phyloP scores from a whole-genome alignment of 2,329 filamentous ascomycete species.

The Alternaria dauci region DNA sequence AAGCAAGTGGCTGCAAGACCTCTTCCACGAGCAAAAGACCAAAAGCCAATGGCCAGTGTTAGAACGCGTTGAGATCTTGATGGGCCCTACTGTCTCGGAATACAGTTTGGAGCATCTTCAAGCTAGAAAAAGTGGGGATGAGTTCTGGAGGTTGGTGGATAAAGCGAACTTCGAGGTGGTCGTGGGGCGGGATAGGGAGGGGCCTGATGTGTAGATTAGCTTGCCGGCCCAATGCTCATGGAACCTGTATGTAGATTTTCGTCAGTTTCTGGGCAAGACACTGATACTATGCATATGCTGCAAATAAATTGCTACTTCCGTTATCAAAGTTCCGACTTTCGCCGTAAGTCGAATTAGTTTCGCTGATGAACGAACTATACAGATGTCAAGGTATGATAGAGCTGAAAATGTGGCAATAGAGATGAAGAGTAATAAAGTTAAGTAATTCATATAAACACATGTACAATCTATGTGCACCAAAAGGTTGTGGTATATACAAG shows the following conservation, averaged over 20 bases:
- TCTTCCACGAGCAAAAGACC: constrained; percentile 11
- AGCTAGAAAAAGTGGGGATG: background rate
- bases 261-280: too few relatives aligned
- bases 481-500: constrained; percentile 7
- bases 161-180: background rate
- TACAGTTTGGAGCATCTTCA: background rate
- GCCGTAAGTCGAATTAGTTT: background rate
- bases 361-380: background rate
- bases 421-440: background rate
- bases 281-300: background rate
- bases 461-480: background rate
- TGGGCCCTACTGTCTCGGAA: background rate
- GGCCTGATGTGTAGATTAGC: background rate
- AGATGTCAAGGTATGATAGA: background rate
- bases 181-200: background rate
- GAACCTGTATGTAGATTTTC: too few relatives aligned
- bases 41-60: constrained; percentile 10
- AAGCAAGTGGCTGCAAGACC: constrained; percentile 14
- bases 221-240: too few relatives aligned
- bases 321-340: background rate
- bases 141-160: constrained; percentile 2
- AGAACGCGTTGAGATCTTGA: constrained; percentile 12
- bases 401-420: background rate
- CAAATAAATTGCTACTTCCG: background rate
- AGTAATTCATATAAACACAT: background rate